Evolutionary conservation across 2,329 filamentous ascomycete genomes (phyloP).

Genomic region (Metarhizium guizhouense): DNA sequence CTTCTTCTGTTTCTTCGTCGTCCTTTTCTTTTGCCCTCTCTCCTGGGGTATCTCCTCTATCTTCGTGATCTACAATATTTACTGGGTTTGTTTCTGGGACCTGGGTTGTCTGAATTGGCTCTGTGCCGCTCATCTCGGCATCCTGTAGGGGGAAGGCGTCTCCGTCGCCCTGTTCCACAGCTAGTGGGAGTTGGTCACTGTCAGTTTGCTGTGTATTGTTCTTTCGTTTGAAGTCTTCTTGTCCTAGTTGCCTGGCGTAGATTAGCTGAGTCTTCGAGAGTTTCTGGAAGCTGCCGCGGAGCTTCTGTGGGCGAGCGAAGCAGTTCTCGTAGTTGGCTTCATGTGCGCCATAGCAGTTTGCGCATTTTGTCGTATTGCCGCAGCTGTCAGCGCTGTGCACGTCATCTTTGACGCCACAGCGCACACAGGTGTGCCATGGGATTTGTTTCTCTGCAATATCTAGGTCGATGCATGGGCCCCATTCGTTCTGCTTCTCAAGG

Average conservation of each 20-base stretch:
- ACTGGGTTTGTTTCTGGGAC: not conserved
- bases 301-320: no score
- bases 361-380: no score
- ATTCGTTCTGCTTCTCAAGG: not conserved
- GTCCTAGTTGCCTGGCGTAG: not conserved
- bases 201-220: not conserved
- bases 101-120: not conserved
- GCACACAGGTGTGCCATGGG: not conserved
- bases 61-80: not conserved
- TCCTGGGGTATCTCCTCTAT: not conserved
- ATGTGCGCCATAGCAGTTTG: no score
- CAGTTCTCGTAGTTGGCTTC: no score
- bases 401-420: no score
- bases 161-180: no score
- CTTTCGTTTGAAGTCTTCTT: no score
- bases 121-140: not conserved
- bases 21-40: not conserved
- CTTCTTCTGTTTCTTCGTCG: no score
- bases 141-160: not conserved
- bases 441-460: not conserved
- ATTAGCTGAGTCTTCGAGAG: no score
- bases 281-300: no score
- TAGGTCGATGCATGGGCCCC: not conserved
- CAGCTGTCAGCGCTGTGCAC: no score
- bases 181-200: not conserved